A percentile compares a stretch with the other conserved stretches of the same genome.
Conservation (phyloP, 495 filamentous ascomycete genomes). For the Tuber borchii region DNA sequence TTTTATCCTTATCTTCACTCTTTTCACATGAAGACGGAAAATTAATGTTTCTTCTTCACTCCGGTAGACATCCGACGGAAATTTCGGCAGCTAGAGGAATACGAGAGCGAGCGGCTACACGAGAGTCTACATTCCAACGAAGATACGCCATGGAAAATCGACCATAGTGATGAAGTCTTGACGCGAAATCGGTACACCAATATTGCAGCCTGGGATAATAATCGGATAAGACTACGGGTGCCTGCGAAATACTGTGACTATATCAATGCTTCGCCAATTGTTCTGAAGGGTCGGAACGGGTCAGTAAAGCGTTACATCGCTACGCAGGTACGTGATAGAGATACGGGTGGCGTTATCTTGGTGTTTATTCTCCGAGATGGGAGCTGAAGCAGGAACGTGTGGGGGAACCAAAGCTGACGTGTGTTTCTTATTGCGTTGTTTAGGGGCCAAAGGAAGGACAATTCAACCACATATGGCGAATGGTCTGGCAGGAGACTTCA, state of each 20-base stretch:
- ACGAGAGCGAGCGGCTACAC: conserved; percentile 36
- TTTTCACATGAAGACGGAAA: neutral
- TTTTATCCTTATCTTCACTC: conserved; percentile 14
- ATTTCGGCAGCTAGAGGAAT: conserved; percentile 31
- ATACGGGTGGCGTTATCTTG: neutral
- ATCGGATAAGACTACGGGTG: conserved; percentile 76
- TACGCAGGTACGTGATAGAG: conserved; percentile 52
- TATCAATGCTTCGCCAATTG: conserved; percentile 91
- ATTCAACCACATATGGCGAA: conserved; percentile 83
- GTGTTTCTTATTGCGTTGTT: conserved; percentile 35
- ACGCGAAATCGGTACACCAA: conserved; percentile 66
- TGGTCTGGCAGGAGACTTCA: conserved; percentile 79
- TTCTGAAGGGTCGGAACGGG: conserved; percentile 54
- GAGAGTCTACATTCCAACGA: conserved; percentile 26
- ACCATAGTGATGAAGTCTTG: conserved; percentile 33
- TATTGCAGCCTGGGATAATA: conserved; percentile 77
- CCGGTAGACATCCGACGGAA: conserved; percentile 37
- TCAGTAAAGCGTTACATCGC: conserved; percentile 58
- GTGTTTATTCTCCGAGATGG: neutral
- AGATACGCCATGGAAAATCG: conserved; percentile 33
- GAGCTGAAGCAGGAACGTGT: conserved; percentile 1
- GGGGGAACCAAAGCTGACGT: conserved; percentile 13
- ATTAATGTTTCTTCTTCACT: conserved; percentile 13
- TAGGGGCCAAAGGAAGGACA: conserved; percentile 73
- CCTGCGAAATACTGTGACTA: conserved; percentile 77